Conservation (phyloP, 768 basidiomycete species). For the Termitomyces sp. region DNA sequence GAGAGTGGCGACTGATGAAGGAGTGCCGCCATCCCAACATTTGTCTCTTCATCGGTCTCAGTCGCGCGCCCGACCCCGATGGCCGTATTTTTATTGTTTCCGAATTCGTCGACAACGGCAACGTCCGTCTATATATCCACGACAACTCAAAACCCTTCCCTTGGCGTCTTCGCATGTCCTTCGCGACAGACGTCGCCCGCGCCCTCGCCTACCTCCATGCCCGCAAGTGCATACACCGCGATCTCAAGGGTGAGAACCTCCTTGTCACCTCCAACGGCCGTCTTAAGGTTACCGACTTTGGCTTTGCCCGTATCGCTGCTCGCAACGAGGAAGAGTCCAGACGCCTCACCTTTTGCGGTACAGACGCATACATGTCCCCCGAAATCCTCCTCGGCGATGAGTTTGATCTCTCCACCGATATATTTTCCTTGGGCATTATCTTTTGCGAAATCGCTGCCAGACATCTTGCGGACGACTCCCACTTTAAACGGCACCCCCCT, state of each 20-base stretch:
- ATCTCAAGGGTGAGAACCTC: constrained; percentile 96
- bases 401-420: constrained; percentile 91
- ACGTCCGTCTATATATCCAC: constrained; percentile 87
- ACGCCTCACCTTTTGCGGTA: constrained; percentile 83
- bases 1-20: constrained; percentile 99
- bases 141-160: constrained; percentile 81
- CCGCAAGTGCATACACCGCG: constrained; percentile 81
- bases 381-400: constrained; percentile 90
- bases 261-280: constrained; percentile 93
- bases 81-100: constrained; percentile 92
- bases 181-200: constrained; percentile 90
- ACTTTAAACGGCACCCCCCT: constrained; percentile 76
- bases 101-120: constrained; percentile 91
- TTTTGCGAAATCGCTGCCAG: constrained; percentile 89
- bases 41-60: constrained; percentile 89
- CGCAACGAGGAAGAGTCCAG: constrained; percentile 87
- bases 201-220: constrained; percentile 98
- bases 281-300: constrained; percentile 98
- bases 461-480: constrained; percentile 75
- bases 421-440: constrained; percentile 90
- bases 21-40: constrained; percentile 91
- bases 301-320: constrained; percentile 92
- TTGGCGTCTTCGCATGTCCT: constrained; percentile 90
- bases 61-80: constrained; percentile 70
- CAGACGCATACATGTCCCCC: constrained; percentile 94